Percentiles rank a stretch among this genome's conserved stretches.
Conservation (phyloP, 306 rosid genomes). For the Ormosia semicastrata region DNA sequence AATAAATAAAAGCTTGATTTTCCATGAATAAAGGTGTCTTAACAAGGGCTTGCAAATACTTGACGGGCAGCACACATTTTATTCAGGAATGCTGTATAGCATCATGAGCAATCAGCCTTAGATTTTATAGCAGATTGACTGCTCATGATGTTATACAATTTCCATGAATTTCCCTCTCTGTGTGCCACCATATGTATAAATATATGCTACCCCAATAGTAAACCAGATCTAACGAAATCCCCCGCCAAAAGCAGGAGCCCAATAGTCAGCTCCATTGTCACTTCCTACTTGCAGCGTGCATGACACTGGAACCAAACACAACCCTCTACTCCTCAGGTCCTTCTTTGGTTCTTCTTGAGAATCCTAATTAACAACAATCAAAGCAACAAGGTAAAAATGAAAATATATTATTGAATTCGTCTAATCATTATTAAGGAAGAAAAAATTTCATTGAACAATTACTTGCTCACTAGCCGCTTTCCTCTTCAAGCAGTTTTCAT, state of each 20-base stretch:
- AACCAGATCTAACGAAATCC: constrained; percentile 43
- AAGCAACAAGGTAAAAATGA: neutral
- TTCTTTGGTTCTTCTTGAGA: constrained; percentile 63
- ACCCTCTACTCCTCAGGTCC: constrained; percentile 88
- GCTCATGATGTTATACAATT: constrained; percentile 86
- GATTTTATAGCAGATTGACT: constrained; percentile 70
- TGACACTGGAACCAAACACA: constrained; percentile 97
- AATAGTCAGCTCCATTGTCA: constrained; percentile 80
- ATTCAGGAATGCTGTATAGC: constrained; percentile 59
- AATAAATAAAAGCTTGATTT: constrained; percentile 21
- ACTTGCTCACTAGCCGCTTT: constrained; percentile 60
- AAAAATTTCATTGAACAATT: neutral
- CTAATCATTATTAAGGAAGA: neutral
- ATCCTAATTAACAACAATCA: constrained; percentile 51
- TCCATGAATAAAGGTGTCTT: constrained; percentile 22
- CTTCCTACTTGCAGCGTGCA: constrained; percentile 93
- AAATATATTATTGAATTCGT: neutral
- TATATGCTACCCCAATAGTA: constrained; percentile 7
- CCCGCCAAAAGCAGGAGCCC: constrained; percentile 73
- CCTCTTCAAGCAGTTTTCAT: constrained; percentile 81
- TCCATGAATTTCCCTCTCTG: constrained; percentile 32
- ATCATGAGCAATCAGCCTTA: constrained; percentile 97
- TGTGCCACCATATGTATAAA: constrained; percentile 22
- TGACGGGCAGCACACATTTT: constrained; percentile 18
- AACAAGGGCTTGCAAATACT: constrained; percentile 18